phyloP scores from a whole-genome alignment of 2,329 filamentous ascomycete species.

The Decorospora gaudefroyi region DNA sequence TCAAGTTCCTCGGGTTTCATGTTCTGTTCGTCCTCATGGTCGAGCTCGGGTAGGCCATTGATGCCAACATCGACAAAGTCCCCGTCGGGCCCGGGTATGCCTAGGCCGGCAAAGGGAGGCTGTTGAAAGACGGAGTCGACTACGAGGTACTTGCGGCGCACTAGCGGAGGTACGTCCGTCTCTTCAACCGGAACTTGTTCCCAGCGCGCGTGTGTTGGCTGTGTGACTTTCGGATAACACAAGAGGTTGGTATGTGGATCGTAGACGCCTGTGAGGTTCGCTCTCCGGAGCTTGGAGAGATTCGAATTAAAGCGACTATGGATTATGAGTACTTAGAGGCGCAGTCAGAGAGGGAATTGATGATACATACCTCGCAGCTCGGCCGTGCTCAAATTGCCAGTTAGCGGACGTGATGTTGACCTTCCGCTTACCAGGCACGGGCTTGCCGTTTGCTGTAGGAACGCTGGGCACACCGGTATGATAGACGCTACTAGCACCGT shows the following conservation, averaged over 20 bases:
- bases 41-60: conserved; percentile 65
- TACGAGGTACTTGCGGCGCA: conserved; percentile 66
- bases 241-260: conserved; percentile 92
- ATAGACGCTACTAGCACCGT: conserved; percentile 94
- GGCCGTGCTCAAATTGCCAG: conserved; percentile 95
- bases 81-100: conserved; percentile 63
- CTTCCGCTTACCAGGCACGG: conserved; percentile 74
- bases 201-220: conserved; percentile 84
- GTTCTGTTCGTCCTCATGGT: conserved; percentile 67
- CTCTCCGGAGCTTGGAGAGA: conserved; percentile 69
- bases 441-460: conserved; percentile 75
- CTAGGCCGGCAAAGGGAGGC: conserved; percentile 62
- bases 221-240: conserved; percentile 85
- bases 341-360: background rate
- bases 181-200: conserved; percentile 65
- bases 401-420: conserved; percentile 91
- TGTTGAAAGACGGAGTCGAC: conserved; percentile 64
- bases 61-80: conserved; percentile 54
- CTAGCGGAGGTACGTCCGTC: conserved; percentile 57
- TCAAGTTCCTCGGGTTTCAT: conserved; percentile 71
- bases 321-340: conserved; percentile 17
- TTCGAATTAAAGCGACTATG: conserved; percentile 83
- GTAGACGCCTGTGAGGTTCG: conserved; percentile 77
- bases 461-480: conserved; percentile 78
- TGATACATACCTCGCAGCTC: conserved; percentile 78